phyloP scores from a whole-genome alignment of 331 rosid genomes.

The Arachis monticola region DNA sequence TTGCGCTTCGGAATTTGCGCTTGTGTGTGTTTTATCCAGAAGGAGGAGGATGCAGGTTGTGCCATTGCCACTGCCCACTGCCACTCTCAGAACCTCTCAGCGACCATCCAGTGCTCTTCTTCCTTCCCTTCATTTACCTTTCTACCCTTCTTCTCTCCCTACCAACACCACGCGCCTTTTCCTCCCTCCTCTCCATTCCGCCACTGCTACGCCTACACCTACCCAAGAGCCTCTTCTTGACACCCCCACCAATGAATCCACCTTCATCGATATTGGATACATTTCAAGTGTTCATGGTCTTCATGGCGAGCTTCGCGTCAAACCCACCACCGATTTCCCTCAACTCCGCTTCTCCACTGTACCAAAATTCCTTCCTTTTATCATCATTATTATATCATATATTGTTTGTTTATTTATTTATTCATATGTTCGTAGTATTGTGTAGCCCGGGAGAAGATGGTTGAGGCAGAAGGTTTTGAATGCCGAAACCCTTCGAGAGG shows the following conservation, averaged over 20 bases:
- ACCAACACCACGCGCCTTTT: constrained; percentile 36
- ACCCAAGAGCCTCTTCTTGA: constrained; percentile 52
- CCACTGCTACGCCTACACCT: constrained; percentile 49
- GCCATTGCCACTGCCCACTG: constrained; percentile 30
- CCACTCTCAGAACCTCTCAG: constrained; percentile 40
- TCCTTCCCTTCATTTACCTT: constrained; percentile 37
- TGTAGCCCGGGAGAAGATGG: constrained; percentile 93
- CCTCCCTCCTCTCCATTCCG: constrained; percentile 38
- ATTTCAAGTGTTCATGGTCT: constrained; percentile 76
- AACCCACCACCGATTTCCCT: constrained; percentile 79
- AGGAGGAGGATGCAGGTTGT: constrained; percentile 29
- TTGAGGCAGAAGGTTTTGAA: constrained; percentile 65
- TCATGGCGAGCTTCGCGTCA: constrained; percentile 80
- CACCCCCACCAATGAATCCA: constrained; percentile 35
- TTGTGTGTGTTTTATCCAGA: neutral
- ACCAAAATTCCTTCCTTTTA: neutral
- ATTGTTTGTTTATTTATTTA: constrained; percentile 36
- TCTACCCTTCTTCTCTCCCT: constrained; percentile 36
- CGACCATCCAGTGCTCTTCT: constrained; percentile 38
- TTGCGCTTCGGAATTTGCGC: neutral
- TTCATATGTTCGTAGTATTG: neutral
- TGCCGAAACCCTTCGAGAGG: constrained; percentile 58
- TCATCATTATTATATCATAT: neutral
- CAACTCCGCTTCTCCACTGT: constrained; percentile 79
- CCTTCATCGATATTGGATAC: constrained; percentile 75